Conservation (phyloP, 2,329 filamentous ascomycete genomes). For the Aspergillus fijiensis region DNA sequence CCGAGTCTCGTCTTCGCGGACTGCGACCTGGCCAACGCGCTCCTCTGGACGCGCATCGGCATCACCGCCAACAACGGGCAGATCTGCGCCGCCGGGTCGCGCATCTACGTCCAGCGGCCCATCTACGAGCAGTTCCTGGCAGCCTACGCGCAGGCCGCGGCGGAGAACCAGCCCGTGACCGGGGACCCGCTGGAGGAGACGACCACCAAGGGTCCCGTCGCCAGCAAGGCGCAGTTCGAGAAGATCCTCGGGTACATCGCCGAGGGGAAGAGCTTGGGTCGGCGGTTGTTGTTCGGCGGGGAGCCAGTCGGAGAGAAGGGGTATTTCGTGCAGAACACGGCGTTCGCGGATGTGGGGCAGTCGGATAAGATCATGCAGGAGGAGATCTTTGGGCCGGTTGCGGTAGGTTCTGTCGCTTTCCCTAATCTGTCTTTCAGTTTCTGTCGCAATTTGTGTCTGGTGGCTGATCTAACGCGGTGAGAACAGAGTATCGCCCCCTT, state of each 20-base stretch:
- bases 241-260: constrained; percentile 26
- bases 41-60: constrained; percentile 31
- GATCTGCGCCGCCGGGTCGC: constrained; percentile 32
- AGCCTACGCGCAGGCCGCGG: constrained; percentile 45
- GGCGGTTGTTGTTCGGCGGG: constrained; percentile 25
- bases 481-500: constrained; percentile 55
- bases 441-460: not conserved
- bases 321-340: constrained; percentile 63
- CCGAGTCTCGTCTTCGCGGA: constrained; percentile 38
- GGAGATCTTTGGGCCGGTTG: constrained; percentile 61
- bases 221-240: constrained; percentile 22
- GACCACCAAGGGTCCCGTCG: constrained; percentile 26
- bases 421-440: not conserved
- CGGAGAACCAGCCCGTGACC: constrained; percentile 50
- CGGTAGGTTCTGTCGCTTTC: constrained; percentile 23
- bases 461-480: too few species aligned
- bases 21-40: constrained; percentile 32
- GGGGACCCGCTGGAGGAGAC: constrained; percentile 23
- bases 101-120: constrained; percentile 35
- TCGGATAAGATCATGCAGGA: constrained; percentile 51
- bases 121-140: constrained; percentile 34
- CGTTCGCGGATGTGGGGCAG: constrained; percentile 53
- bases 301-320: constrained; percentile 41
- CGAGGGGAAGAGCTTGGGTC: constrained; percentile 23
- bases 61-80: constrained; percentile 35